These are phyloP conservation scores for Cryomyces minteri DNA, from an alignment of 495 filamentous ascomycete species.

Conservation along the genomic window DNA sequence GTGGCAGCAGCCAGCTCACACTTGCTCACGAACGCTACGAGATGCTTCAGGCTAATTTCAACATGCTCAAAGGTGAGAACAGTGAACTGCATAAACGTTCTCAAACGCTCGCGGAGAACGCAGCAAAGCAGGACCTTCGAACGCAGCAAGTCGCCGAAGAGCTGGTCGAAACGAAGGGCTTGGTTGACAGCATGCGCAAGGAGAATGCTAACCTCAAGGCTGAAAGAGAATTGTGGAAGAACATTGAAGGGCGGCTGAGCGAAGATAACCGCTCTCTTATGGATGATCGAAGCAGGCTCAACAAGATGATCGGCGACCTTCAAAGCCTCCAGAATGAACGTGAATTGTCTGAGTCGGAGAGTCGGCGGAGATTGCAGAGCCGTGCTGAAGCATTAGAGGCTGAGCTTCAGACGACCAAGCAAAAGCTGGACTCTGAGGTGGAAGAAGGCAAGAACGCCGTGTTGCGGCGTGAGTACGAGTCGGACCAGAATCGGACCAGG, in stretches of 20 bases:
- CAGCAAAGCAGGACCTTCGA: conserved; percentile 72
- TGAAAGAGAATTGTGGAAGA: conserved; percentile 81
- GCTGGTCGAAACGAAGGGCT: conserved; percentile 62
- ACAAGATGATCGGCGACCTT: conserved; percentile 56
- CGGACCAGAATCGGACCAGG: conserved; percentile 64
- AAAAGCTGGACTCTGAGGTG: conserved; percentile 64
- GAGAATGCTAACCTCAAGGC: conserved; percentile 87
- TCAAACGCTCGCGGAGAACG: conserved; percentile 53
- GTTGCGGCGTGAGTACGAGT: conserved; percentile 72
- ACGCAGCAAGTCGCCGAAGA: conserved; percentile 90
- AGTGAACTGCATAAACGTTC: conserved; percentile 64
- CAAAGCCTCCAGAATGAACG: conserved; percentile 82
- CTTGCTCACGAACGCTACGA: conserved; percentile 68
- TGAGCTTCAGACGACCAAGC: conserved; percentile 60
- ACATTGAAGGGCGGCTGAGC: conserved; percentile 66
- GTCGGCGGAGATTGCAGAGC: conserved; percentile 52
- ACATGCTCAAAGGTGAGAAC: conserved; percentile 67
- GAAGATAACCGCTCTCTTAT: conserved; percentile 73
- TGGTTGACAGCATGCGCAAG: conserved; percentile 71
- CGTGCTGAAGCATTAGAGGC: conserved; percentile 59
- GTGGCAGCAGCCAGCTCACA: conserved; percentile 60
- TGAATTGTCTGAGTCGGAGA: conserved; percentile 69
- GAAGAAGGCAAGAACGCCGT: conserved; percentile 66
- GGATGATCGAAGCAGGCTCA: conserved; percentile 66
- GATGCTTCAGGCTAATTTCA: conserved; percentile 77